These are phyloP conservation scores for Quercus robur DNA, from an alignment of 306 rosid genomes.

Conservation along the genomic window DNA sequence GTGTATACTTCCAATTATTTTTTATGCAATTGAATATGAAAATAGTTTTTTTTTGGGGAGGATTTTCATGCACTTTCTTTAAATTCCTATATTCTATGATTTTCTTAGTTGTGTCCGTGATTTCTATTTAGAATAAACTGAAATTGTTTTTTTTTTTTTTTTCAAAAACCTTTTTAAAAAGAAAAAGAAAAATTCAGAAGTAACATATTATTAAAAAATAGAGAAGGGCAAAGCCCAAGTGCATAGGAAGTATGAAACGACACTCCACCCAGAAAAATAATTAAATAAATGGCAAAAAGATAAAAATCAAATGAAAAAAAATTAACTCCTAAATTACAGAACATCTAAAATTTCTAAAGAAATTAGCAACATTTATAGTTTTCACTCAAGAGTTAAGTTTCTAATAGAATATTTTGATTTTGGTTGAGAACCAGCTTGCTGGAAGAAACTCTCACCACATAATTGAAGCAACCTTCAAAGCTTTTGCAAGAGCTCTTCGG, in stretches of 20 bases:
- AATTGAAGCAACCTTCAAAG: constrained; percentile 95
- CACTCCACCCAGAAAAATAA: not conserved
- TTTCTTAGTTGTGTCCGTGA: not conserved
- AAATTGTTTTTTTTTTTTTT: no score
- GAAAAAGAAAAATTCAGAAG: no score
- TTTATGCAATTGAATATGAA: not conserved
- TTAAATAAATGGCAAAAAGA: not conserved
- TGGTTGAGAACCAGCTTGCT: constrained; percentile 58
- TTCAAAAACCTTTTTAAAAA: no score
- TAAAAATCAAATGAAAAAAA: not conserved
- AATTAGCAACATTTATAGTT: not conserved
- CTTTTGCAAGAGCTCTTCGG: constrained; percentile 94
- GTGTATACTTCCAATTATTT: not conserved
- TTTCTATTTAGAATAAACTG: not conserved
- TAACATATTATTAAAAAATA: no score
- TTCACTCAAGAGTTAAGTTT: constrained; percentile 12
- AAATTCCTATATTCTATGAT: not conserved
- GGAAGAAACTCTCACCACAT: constrained; percentile 95
- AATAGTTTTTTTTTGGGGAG: not conserved
- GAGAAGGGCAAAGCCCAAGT: not conserved
- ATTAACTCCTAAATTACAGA: not conserved
- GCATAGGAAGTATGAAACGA: not conserved
- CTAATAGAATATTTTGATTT: constrained; percentile 15
- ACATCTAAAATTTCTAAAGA: not conserved
- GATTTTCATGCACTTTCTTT: not conserved